Percentiles rank a stretch among this genome's conserved stretches.
These are phyloP conservation scores for Medicago arabica DNA, from an alignment of 306 rosid genomes.

Conservation along the genomic window DNA sequence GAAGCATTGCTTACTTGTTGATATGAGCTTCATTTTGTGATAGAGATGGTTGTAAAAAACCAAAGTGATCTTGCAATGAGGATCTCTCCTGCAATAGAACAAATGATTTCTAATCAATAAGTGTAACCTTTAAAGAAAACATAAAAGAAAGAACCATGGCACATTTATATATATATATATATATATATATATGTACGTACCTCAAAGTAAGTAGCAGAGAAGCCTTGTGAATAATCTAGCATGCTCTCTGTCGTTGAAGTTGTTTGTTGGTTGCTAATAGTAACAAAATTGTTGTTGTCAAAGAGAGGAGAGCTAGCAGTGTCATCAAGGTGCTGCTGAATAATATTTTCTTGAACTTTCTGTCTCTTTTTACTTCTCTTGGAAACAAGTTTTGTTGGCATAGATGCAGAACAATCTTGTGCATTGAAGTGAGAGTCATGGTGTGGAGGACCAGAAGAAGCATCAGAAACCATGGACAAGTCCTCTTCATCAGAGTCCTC, in stretches of 20 bases:
- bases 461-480: slow-evolving; percentile 96
- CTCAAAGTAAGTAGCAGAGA: slow-evolving; percentile 85
- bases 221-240: slow-evolving; percentile 77
- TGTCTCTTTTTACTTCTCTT: slow-evolving; percentile 59
- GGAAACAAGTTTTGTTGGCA: slow-evolving; percentile 30
- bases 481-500: slow-evolving; percentile 69
- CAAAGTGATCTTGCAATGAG: slow-evolving; percentile 64
- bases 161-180: neutral
- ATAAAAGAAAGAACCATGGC: neutral
- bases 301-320: slow-evolving; percentile 90
- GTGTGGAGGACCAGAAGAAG: slow-evolving; percentile 97
- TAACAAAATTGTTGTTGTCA: slow-evolving; percentile 50
- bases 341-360: slow-evolving; percentile 50
- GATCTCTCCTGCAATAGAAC: slow-evolving; percentile 62
- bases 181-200: slow-evolving; percentile 55
- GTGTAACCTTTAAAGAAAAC: neutral
- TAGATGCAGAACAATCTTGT: slow-evolving; percentile 49
- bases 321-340: slow-evolving; percentile 62
- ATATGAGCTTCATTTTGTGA: slow-evolving; percentile 68
- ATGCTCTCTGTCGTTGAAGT: slow-evolving; percentile 58
- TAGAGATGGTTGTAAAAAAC: slow-evolving; percentile 59
- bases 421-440: slow-evolving; percentile 35
- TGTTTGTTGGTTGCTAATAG: slow-evolving; percentile 58
- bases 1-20: slow-evolving; percentile 53
- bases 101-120: neutral